Conservation (phyloP, 805 yeast species). For the Barnettozyma sucrosica region DNA sequence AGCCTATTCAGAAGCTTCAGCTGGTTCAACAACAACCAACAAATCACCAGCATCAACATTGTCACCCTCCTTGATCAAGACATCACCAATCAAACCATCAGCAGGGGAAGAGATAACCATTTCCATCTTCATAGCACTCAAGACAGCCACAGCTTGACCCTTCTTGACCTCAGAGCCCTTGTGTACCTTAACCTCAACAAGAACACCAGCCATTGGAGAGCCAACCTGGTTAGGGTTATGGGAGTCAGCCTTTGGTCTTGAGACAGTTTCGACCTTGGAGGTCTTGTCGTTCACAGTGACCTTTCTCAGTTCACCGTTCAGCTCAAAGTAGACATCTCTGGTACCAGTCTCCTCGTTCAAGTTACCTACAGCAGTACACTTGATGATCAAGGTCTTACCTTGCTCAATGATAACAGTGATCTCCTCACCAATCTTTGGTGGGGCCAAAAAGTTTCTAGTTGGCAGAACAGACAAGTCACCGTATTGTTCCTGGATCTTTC, state of each 20-base stretch:
- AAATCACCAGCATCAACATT: conserved; percentile 93
- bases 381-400: conserved; percentile 91
- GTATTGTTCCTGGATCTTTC: conserved; percentile 63
- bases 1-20: background rate
- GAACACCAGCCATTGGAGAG: conserved; percentile 99
- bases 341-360: conserved; percentile 78
- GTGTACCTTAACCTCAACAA: conserved; percentile 89
- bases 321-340: conserved; percentile 95
- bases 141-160: conserved; percentile 92
- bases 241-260: conserved; percentile 87
- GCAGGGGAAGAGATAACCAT: conserved; percentile 95
- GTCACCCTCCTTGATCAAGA: conserved; percentile 83
- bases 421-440: conserved; percentile 85
- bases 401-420: conserved; percentile 83
- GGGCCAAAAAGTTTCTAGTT: conserved; percentile 82
- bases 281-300: conserved; percentile 86
- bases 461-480: conserved; percentile 95
- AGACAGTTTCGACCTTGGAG: conserved; percentile 76
- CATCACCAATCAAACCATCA: conserved; percentile 74
- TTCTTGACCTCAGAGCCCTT: conserved; percentile 85
- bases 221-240: conserved; percentile 89
- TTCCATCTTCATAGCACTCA: conserved; percentile 99
- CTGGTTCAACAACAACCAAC: conserved; percentile 43
- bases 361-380: conserved; percentile 90
- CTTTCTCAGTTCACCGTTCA: conserved; percentile 97